A percentile compares a stretch with the other conserved stretches of the same genome.
These are phyloP conservation scores for Starmera caribaea DNA, from an alignment of 805 yeast species.

Conservation along the genomic window DNA sequence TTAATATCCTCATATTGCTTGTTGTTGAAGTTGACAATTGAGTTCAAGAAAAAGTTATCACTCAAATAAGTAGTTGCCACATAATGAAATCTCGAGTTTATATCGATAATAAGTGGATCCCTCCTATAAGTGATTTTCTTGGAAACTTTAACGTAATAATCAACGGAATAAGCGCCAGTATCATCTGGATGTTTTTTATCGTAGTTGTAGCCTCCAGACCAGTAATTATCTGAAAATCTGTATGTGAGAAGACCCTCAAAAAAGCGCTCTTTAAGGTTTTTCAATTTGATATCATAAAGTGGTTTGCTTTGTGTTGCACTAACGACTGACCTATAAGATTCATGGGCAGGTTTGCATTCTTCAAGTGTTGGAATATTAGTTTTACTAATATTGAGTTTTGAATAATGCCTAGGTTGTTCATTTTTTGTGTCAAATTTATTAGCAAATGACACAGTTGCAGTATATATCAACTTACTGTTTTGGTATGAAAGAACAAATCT, in stretches of 20 bases:
- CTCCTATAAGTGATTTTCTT: too few species aligned
- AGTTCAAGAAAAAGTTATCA: slow-evolving; percentile 44
- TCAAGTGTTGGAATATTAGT: not conserved
- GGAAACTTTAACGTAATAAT: slow-evolving; percentile 7
- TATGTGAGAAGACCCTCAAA: slow-evolving; percentile 22
- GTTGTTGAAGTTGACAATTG: slow-evolving; percentile 42
- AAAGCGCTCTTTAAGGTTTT: slow-evolving; percentile 23
- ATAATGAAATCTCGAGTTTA: slow-evolving; percentile 31
- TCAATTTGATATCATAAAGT: not conserved
- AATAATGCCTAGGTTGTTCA: slow-evolving; percentile 3
- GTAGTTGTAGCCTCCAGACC: slow-evolving; percentile 10
- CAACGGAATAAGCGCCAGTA: slow-evolving; percentile 9
- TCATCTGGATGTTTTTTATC: slow-evolving; percentile 8
- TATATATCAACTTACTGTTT: slow-evolving; percentile 37
- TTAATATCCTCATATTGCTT: slow-evolving; percentile 34
- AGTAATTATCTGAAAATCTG: slow-evolving; percentile 25
- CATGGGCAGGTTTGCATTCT: not conserved
- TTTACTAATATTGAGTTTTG: slow-evolving; percentile 1
- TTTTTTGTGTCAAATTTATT: slow-evolving; percentile 4
- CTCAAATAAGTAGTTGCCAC: slow-evolving; percentile 51
- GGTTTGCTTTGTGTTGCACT: too few species aligned
- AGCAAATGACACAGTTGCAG: slow-evolving; percentile 33
- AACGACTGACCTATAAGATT: too few species aligned
- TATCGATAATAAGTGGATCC: slow-evolving; percentile 9
- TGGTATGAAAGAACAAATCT: slow-evolving; percentile 50